A percentile compares a stretch with the other conserved stretches of the same genome.
These are phyloP conservation scores for Globisporangium uncinulatum DNA, from an alignment of 352 stramenopile genomes.

Conservation along the genomic window DNA sequence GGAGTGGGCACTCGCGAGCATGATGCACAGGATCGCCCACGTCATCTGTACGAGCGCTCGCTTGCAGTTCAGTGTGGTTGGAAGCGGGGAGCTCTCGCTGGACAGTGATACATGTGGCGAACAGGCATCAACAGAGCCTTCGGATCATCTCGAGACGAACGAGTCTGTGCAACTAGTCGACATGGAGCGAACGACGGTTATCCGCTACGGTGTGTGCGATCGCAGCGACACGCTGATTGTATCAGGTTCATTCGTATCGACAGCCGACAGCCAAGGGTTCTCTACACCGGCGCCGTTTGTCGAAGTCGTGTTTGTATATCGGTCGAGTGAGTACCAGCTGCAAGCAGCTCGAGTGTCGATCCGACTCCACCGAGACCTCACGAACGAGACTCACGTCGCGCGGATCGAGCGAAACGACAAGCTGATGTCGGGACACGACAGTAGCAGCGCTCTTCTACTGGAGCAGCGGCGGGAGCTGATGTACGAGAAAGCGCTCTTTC, in stretches of 20 bases:
- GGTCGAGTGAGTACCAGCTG: background rate
- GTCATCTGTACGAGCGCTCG: slow-evolving; percentile 8
- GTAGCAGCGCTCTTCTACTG: slow-evolving; percentile 15
- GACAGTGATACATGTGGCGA: background rate
- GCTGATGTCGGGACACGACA: slow-evolving; percentile 10
- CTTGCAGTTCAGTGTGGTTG: slow-evolving; percentile 1
- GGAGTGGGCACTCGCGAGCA: slow-evolving; percentile 12
- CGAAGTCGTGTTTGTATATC: slow-evolving; percentile 16
- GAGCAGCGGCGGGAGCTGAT: slow-evolving; percentile 28
- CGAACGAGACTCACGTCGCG: slow-evolving; percentile 26
- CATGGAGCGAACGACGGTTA: background rate
- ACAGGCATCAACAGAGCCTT: background rate
- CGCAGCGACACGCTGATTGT: slow-evolving; percentile 8
- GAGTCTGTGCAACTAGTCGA: too few relatives aligned
- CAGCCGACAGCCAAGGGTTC: background rate
- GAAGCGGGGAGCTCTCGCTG: slow-evolving; percentile 3
- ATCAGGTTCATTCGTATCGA: slow-evolving; percentile 7
- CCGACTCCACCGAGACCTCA: slow-evolving; percentile 15
- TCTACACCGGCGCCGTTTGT: slow-evolving; percentile 3
- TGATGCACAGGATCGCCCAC: slow-evolving; percentile 9
- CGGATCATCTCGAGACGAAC: too few relatives aligned
- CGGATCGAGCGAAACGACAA: slow-evolving; percentile 15
- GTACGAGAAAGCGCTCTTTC: slow-evolving; percentile 24
- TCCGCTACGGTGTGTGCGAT: slow-evolving; percentile 13
- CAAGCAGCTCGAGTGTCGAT: slow-evolving; percentile 11